Conservation (phyloP, 2,329 filamentous ascomycete species). For the Verticillium dahliae region DNA sequence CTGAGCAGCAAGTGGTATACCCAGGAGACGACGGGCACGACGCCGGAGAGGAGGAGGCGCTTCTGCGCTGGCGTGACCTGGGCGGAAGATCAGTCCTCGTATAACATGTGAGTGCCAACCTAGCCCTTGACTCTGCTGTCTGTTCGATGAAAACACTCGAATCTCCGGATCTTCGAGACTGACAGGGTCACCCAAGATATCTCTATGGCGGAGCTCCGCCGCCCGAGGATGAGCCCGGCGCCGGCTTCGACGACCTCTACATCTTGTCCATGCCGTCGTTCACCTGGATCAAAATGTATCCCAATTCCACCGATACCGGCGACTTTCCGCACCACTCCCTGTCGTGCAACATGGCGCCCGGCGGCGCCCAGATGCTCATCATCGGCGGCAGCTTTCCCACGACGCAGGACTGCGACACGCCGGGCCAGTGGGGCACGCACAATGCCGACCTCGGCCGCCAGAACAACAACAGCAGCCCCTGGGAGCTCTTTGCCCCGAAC, state of each 20-base stretch:
- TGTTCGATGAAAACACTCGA: too few relatives aligned
- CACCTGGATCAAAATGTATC: slow-evolving; percentile 53
- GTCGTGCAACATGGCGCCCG: slow-evolving; percentile 48
- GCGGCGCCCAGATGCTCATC: slow-evolving; percentile 53
- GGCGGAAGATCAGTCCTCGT: slow-evolving; percentile 52
- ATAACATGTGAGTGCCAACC: slow-evolving; percentile 49
- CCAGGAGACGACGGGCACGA: slow-evolving; percentile 46
- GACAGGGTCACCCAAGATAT: slow-evolving; percentile 34
- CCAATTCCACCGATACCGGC: slow-evolving; percentile 30
- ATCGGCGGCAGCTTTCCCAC: slow-evolving; percentile 53
- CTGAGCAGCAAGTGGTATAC: slow-evolving; percentile 52
- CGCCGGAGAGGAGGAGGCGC: slow-evolving; percentile 45
- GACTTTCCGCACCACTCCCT: slow-evolving; percentile 45
- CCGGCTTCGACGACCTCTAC: slow-evolving; percentile 56
- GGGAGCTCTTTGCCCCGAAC: slow-evolving; percentile 43
- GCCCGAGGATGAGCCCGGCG: slow-evolving; percentile 23
- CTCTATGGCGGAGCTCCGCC: slow-evolving; percentile 53
- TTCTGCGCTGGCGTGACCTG: slow-evolving; percentile 58
- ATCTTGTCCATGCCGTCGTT: slow-evolving; percentile 57
- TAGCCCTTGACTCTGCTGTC: not conserved
- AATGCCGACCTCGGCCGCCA: slow-evolving; percentile 47
- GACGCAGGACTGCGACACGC: slow-evolving; percentile 42
- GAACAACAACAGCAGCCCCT: slow-evolving; percentile 36
- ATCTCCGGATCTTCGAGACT: not conserved
- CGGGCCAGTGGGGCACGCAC: slow-evolving; percentile 46